Base-by-base conservation (phyloP, 495 filamentous ascomycete species). In the Penicillium waksmanii region DNA sequence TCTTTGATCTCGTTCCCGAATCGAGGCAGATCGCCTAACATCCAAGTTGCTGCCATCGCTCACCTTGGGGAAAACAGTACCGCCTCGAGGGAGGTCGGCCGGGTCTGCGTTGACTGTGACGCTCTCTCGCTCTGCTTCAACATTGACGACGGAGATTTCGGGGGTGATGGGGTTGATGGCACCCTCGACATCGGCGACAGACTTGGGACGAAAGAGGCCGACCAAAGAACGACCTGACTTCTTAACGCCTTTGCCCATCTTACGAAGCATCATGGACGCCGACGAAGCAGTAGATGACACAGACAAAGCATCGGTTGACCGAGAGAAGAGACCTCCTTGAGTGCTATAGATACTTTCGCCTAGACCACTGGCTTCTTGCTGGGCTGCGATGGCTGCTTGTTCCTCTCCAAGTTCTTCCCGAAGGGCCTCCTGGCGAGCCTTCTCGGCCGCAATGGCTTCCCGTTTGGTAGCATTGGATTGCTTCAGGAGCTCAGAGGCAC, bases 191-290 rank as follows among this genome's bases (percentile, higher is more conserved):
- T 92, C 93, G 68, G 93, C 83, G 34, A 96, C 80, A 2, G 95
- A 97, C 75, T 97, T 98, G 0, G 95, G 95, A 60, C 95, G 83
- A 77, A 99, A 99, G 10, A 99, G 79, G 27, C 95, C 95, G 65
- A 96, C 96, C 47, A 99, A 82, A 9, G 93, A 97, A 34, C 93
- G 81, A 21, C 87, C 89, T 17, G 89, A 87, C 73, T 91, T 93
- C 84, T 96, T 99, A 88, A 97, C 89, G 19, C 96, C 93, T 59
- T 91, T 90, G 65, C 95, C 96, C 96, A 99, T 98, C 80, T 99
- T 99, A 31, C 95, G 87, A 67, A 99, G 93, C 95, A 99, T 99
- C 62, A 99, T 89, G 36, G 96, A 98, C 23, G 95, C 95, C 19
- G 95, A 99, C 7, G 96, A 98, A 31, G 95, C 95, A 17, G 95